phyloP scores from a whole-genome alignment of 305 asterid species.

The Solanum chacoense region DNA sequence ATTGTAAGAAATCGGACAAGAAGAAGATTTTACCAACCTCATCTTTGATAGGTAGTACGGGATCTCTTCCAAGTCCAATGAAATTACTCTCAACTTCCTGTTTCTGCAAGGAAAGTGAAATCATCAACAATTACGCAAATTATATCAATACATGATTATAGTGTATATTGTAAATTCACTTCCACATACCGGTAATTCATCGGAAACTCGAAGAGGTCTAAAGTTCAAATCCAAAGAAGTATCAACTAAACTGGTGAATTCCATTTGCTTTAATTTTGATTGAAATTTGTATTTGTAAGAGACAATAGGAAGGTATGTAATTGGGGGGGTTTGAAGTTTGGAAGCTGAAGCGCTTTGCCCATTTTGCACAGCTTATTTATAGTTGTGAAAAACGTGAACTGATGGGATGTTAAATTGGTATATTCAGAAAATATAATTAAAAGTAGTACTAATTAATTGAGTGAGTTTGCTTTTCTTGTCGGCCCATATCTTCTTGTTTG shows the following conservation, averaged over 20 bases:
- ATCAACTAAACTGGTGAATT: conserved; percentile 51
- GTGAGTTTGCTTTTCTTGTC: conserved; percentile 16
- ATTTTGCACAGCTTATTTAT: not conserved
- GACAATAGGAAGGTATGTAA: conserved; percentile 9
- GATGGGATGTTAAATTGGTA: not conserved
- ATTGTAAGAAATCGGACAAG: not conserved
- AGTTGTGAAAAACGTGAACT: not conserved
- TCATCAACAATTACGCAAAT: not conserved
- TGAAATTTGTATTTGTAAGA: not conserved
- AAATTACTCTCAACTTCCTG: conserved; percentile 47
- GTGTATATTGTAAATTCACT: not conserved
- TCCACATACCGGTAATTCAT: conserved; percentile 32
- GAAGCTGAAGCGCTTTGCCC: not conserved
- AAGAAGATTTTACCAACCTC: conserved; percentile 30
- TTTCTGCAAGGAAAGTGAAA: conserved; percentile 32
- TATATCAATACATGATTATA: not conserved
- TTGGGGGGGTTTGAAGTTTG: conserved; percentile 2
- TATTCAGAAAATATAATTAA: not conserved
- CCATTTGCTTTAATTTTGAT: conserved; percentile 30
- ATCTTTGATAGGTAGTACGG: conserved; percentile 17
- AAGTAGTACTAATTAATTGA: conserved; percentile 6
- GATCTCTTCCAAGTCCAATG: conserved; percentile 26
- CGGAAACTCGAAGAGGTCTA: conserved; percentile 28
- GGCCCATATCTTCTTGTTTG: conserved; percentile 12
- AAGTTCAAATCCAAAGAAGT: conserved; percentile 62